A percentile compares a stretch with the other conserved stretches of the same genome.
Evolutionary conservation across 805 yeast species (phyloP).

Genomic region (Candida chauliodis): DNA sequence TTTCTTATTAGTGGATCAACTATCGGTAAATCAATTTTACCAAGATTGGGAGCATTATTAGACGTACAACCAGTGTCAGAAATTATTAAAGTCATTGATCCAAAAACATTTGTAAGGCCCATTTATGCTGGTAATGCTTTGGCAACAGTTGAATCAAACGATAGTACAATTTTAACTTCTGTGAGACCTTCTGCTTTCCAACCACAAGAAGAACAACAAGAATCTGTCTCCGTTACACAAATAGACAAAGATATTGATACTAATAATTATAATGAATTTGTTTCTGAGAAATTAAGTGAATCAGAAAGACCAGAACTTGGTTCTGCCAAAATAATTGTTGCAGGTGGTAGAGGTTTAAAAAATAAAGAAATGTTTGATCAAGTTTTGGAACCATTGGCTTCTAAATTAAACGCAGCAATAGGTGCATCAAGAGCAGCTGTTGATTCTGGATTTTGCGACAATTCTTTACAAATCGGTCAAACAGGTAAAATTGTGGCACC

Average conservation of each 20-base stretch:
- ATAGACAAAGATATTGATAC: slow-evolving; percentile 36
- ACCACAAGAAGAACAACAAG: slow-evolving; percentile 28
- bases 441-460: slow-evolving; percentile 92
- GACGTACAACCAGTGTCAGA: slow-evolving; percentile 90
- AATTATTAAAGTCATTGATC: slow-evolving; percentile 60
- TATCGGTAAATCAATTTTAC: slow-evolving; percentile 80
- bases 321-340: slow-evolving; percentile 74
- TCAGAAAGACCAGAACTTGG: slow-evolving; percentile 90
- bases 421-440: slow-evolving; percentile 99
- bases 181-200: slow-evolving; percentile 80
- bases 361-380: slow-evolving; percentile 82
- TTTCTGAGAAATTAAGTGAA: slow-evolving; percentile 68
- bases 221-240: slow-evolving; percentile 47
- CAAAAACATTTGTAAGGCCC: slow-evolving; percentile 82
- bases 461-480: slow-evolving; percentile 95
- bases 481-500: slow-evolving; percentile 98
- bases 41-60: slow-evolving; percentile 79
- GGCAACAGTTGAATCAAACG: slow-evolving; percentile 72
- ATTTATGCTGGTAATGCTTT: slow-evolving; percentile 95
- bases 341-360: slow-evolving; percentile 95
- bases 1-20: slow-evolving; percentile 81
- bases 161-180: slow-evolving; percentile 65
- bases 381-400: slow-evolving; percentile 78
- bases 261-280: slow-evolving; percentile 53
- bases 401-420: slow-evolving; percentile 80